These are phyloP conservation scores for Cyclotella atomus DNA, from an alignment of 108 stramenopile genomes.

Conservation along the genomic window DNA sequence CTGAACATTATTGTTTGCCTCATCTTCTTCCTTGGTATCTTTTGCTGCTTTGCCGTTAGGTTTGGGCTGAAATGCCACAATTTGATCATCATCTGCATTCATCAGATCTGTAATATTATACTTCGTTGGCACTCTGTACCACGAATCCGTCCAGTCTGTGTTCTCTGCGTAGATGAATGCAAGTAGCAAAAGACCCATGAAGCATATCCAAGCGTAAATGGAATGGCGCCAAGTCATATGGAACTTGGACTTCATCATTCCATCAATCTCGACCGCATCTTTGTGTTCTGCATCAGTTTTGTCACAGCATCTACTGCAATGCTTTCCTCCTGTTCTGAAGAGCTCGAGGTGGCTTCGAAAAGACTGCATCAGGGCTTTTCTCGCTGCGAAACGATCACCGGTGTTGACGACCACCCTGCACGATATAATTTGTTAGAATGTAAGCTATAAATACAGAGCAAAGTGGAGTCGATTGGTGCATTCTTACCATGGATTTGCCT, in stretches of 20 bases:
- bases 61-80: background rate
- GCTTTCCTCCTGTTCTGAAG: conserved; percentile 34
- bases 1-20: background rate
- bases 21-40: background rate
- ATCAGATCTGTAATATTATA: conserved; percentile 44
- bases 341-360: conserved; percentile 59
- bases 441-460: too few species aligned
- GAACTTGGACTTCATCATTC: conserved; percentile 43
- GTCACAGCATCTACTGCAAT: conserved; percentile 24
- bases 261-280: conserved; percentile 28
- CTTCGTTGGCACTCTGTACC: conserved; percentile 16
- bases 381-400: conserved; percentile 61
- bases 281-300: conserved; percentile 16
- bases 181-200: conserved; percentile 32
- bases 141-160: conserved; percentile 32
- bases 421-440: too few species aligned
- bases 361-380: conserved; percentile 55
- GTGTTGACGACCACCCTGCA: conserved; percentile 55
- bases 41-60: conserved; percentile 1
- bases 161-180: conserved; percentile 34
- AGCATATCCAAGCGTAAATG: conserved; percentile 26
- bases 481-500: conserved; percentile 32
- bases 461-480: conserved; percentile 32
- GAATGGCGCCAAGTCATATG: conserved; percentile 26
- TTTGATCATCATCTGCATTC: conserved; percentile 25